Conservation (phyloP, 495 filamentous ascomycete species). For the Penicillium simplicissimum region DNA sequence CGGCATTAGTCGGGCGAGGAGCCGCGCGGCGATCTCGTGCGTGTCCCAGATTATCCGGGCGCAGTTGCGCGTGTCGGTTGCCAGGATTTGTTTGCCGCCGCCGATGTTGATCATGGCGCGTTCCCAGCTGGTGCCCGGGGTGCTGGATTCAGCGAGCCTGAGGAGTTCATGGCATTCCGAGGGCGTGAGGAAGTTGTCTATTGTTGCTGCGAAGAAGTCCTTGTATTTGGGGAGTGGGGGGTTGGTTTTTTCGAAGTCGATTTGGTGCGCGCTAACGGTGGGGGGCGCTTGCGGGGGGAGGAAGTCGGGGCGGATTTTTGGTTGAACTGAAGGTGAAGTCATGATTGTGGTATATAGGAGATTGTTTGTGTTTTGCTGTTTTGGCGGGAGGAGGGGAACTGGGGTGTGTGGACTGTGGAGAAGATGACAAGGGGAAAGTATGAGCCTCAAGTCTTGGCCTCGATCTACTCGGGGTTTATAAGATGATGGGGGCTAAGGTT, state of each 20-base stretch:
- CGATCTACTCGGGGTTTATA: background rate
- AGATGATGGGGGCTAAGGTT: background rate
- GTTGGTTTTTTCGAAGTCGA: conserved; percentile 53
- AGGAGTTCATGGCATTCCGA: conserved; percentile 61
- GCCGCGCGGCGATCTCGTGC: conserved; percentile 56
- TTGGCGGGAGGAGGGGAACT: background rate
- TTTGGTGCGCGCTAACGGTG: conserved; percentile 26
- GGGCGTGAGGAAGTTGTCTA: conserved; percentile 63
- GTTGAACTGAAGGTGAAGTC: background rate
- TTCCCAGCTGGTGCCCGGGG: conserved; percentile 27
- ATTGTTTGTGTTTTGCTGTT: background rate
- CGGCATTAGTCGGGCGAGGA: conserved; percentile 59
- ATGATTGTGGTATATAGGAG: conserved; percentile 1
- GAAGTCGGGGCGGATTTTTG: conserved; percentile 19
- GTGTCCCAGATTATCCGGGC: conserved; percentile 76
- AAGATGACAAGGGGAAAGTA: background rate
- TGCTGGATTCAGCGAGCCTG: conserved; percentile 54
- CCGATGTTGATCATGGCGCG: conserved; percentile 63
- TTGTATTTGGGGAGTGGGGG: conserved; percentile 56
- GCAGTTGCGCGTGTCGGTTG: conserved; percentile 61
- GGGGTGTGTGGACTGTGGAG: background rate
- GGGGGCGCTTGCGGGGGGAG: conserved; percentile 22
- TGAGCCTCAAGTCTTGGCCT: background rate
- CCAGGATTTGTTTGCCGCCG: conserved; percentile 56
- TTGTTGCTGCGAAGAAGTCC: conserved; percentile 57